These are phyloP conservation scores for Xerocomellus dryophilus DNA, from an alignment of 768 basidiomycete genomes.

Conservation along the genomic window DNA sequence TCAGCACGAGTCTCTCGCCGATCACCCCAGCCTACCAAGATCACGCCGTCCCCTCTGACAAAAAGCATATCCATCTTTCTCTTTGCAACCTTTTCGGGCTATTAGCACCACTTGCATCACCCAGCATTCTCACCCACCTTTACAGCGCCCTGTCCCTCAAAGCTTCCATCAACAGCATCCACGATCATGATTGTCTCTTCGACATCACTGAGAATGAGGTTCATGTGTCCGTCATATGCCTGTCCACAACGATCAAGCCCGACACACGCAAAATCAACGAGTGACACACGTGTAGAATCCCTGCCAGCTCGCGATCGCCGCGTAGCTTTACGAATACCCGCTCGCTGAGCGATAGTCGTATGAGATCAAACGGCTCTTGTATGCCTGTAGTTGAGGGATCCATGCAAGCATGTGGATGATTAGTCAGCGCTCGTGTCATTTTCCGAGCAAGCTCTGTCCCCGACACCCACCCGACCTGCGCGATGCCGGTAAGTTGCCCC, in stretches of 20 bases:
- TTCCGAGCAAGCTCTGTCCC: slow-evolving; percentile 22
- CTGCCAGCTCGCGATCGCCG: slow-evolving; percentile 89
- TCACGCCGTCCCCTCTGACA: slow-evolving; percentile 95
- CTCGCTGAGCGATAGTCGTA: slow-evolving; percentile 93
- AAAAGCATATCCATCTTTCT: slow-evolving; percentile 98
- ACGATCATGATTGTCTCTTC: slow-evolving; percentile 97
- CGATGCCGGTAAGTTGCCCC: slow-evolving; percentile 61
- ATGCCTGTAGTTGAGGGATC: slow-evolving; percentile 71
- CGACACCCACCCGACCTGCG: slow-evolving; percentile 24
- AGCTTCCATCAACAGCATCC: slow-evolving; percentile 70
- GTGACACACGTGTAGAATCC: slow-evolving; percentile 81
- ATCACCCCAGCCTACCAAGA: slow-evolving; percentile 59
- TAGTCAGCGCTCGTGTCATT: slow-evolving; percentile 25
- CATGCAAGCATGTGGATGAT: slow-evolving; percentile 42
- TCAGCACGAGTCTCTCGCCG: slow-evolving; percentile 8
- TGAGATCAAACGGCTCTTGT: slow-evolving; percentile 96
- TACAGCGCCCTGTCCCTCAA: slow-evolving; percentile 57
- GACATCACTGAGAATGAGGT: slow-evolving; percentile 94
- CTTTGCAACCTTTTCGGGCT: slow-evolving; percentile 68
- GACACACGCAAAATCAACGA: background rate
- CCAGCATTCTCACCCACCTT: slow-evolving; percentile 45
- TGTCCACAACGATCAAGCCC: slow-evolving; percentile 33
- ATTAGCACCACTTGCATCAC: background rate
- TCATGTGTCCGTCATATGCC: slow-evolving; percentile 99
- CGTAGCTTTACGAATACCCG: slow-evolving; percentile 97